Evolutionary conservation across 768 basidiomycete species (phyloP), one percentile per base, ranked within the genome.

Genomic region (Rossbeevera mucosa): DNA sequence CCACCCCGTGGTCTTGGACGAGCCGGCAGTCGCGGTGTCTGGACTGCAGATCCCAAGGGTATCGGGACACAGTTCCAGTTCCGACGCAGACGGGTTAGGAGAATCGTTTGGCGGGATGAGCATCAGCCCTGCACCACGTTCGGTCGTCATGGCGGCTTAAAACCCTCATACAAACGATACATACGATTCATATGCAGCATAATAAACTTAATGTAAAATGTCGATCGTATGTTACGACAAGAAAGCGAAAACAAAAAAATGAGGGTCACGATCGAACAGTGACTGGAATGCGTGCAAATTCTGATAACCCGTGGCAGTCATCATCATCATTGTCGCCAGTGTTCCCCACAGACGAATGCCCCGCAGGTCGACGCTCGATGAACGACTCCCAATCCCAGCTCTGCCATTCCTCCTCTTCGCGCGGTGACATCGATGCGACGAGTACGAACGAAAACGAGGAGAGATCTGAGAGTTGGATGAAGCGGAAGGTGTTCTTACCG

Each of bases 31-130:
- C n/a, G n/a, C 1, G 42, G 25, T 26, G 25, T 31, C 60, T 14
- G 58, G 61, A 44, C 55, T 70, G 8, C 50, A 50, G 28, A 69
- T 66, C 55, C 57, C 64, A 25, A 53, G 57, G 28, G 38, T 55
- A 11, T 38, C 36, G 5, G 46, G 56, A 2, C 57, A 53, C 11
- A 62, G 60, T 14, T 66, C 65, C 9, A 21, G 36, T 29, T 48
- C 63, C 5, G 76, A 77, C 48, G 75, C 79, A n/a, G 74, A 73
- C 24, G 79, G 75, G 3, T 73, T 91, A 6, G 86, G 83, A 7
- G 74, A 73, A 56, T 88, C 86, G 4, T 80, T 92, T 56, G 86
- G 79, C 8, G 83, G 80, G 28, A 91, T 92, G 89, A 91, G 87
- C 59, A 92, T 92, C 57, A 91, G 90, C 59, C 90, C 90, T 11